These are phyloP conservation scores for Kwoniella dendrophila DNA, from an alignment of 768 basidiomycete genomes.

Conservation along the genomic window DNA sequence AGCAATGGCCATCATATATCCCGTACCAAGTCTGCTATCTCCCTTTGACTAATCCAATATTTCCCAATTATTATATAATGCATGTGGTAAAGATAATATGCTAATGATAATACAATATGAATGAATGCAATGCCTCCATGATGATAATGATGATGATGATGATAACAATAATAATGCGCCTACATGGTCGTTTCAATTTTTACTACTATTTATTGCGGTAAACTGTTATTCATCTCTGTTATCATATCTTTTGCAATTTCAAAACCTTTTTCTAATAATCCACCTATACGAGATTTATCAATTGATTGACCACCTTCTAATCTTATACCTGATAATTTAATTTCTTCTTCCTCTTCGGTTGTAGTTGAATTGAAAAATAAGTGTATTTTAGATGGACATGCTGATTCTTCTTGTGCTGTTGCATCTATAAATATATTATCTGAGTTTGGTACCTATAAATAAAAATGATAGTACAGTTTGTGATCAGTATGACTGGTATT, in stretches of 20 bases:
- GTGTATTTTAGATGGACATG: conserved; percentile 52
- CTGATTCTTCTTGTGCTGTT: conserved; percentile 48
- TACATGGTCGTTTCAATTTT: too few relatives aligned
- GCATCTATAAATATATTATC: conserved; percentile 50
- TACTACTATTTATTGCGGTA: conserved; percentile 16
- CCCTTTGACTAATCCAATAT: too few relatives aligned
- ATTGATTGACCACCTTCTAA: conserved; percentile 51
- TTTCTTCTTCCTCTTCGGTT: background rate
- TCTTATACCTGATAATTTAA: conserved; percentile 49
- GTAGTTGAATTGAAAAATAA: conserved; percentile 38
- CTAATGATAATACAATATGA: too few relatives aligned
- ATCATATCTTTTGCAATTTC: conserved; percentile 15
- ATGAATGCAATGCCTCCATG: too few relatives aligned
- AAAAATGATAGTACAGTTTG: background rate
- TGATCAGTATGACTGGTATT: background rate
- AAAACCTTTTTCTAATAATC: conserved; percentile 32
- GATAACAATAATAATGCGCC: too few relatives aligned
- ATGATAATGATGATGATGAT: too few relatives aligned
- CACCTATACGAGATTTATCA: conserved; percentile 32
- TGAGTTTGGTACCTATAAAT: conserved; percentile 40
- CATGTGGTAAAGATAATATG: too few relatives aligned
- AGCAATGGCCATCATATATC: too few relatives aligned
- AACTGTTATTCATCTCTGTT: conserved; percentile 12
- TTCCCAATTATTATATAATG: too few relatives aligned
- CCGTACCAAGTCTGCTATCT: too few relatives aligned